Evolutionary conservation across 2,329 filamentous ascomycete species (phyloP).

Genomic region (Coniochaeta ligniaria): DNA sequence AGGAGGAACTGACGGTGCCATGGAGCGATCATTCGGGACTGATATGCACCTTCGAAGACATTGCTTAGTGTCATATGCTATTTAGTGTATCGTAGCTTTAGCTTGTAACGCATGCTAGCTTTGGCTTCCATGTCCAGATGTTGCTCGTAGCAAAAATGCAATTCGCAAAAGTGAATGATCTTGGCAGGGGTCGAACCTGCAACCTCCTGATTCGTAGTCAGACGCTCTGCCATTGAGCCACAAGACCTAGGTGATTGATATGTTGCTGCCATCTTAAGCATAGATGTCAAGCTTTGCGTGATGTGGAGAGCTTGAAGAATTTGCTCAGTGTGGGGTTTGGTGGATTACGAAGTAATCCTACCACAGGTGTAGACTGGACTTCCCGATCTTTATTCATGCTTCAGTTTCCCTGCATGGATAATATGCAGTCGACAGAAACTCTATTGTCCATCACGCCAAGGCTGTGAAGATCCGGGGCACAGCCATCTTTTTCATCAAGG

Average conservation of each 20-base stretch:
- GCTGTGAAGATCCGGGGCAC: neutral
- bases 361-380: no score
- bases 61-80: no score
- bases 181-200: constrained; percentile 11
- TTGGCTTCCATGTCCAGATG: no score
- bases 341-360: no score
- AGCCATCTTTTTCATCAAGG: neutral
- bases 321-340: neutral
- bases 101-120: no score
- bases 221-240: constrained; percentile 35
- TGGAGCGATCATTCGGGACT: constrained; percentile 9
- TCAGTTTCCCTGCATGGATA: neutral
- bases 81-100: no score
- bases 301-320: neutral
- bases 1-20: neutral
- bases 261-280: no score
- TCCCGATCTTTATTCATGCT: no score
- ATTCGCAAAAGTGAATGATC: neutral
- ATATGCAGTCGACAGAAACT: neutral
- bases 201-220: constrained; percentile 28
- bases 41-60: neutral
- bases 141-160: no score
- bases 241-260: neutral
- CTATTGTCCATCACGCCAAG: neutral
- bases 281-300: no score